These are phyloP conservation scores for Rubia yunnanensis DNA, from an alignment of 257 asterid genomes.

Conservation along the genomic window DNA sequence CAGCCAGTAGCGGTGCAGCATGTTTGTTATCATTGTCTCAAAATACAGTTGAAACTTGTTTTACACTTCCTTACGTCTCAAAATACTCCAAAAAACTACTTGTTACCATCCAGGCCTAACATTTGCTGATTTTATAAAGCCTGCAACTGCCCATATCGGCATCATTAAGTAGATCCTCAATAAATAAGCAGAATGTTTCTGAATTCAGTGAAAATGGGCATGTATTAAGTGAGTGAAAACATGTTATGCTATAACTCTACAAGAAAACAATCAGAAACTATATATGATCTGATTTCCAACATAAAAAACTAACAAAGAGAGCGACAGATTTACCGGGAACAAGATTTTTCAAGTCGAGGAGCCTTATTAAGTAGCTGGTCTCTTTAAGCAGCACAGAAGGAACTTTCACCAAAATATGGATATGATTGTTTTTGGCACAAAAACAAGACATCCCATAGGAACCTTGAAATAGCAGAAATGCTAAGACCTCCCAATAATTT, in stretches of 20 bases:
- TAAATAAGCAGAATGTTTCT: not conserved
- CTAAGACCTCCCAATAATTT: constrained; percentile 4
- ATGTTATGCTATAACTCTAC: not conserved
- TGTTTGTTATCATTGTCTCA: too few relatives aligned
- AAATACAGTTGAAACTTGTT: too few relatives aligned
- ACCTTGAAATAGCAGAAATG: constrained; percentile 2
- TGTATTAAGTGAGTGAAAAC: not conserved
- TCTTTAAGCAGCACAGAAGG: not conserved
- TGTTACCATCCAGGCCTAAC: not conserved
- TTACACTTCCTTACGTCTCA: not conserved
- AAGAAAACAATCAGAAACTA: not conserved
- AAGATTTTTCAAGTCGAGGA: not conserved
- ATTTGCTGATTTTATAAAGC: not conserved
- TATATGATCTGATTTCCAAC: not conserved
- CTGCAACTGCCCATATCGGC: not conserved
- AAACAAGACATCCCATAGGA: constrained; percentile 1
- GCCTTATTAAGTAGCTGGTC: not conserved
- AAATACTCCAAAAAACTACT: not conserved
- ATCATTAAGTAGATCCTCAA: not conserved
- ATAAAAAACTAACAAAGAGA: not conserved
- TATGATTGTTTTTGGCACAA: not conserved
- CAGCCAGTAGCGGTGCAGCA: too few relatives aligned
- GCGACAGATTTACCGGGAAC: constrained; percentile 8
- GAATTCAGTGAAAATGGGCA: not conserved
- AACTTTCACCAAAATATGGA: not conserved